Evolutionary conservation across 208 protist genomes (phyloP).

Genomic region (Acanthamoeba sp.): DNA sequence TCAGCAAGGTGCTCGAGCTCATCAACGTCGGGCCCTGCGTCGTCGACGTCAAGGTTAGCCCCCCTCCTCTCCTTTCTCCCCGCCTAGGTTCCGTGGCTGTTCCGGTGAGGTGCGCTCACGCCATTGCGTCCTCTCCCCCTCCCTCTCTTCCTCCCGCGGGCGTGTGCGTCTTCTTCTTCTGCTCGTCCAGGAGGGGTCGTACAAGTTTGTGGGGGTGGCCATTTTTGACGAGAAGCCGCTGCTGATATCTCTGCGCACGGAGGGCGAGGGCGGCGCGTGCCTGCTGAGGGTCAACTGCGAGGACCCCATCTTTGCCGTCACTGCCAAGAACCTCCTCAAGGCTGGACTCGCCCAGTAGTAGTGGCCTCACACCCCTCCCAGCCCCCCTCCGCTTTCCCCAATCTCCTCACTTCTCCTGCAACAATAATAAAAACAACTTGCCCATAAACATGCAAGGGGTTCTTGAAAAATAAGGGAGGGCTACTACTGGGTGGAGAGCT

Average conservation of each 20-base stretch:
- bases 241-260: neutral
- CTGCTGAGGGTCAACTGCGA: conserved; percentile 50
- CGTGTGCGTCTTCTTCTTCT: neutral
- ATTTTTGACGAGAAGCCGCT: conserved; percentile 29
- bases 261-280: neutral
- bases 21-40: conserved; percentile 6
- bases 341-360: conserved; percentile 1
- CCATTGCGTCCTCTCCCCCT: neutral
- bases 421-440: too few species aligned
- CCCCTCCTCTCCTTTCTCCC: neutral
- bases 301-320: conserved; percentile 17
- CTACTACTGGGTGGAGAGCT: conserved; percentile 60
- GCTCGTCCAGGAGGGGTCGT: neutral
- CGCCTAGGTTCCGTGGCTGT: neutral
- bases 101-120: neutral
- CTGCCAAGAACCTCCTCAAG: conserved; percentile 35
- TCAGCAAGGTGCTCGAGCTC: neutral
- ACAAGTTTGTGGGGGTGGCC: conserved; percentile 13
- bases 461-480: too few species aligned
- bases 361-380: neutral
- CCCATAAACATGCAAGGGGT: too few species aligned
- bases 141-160: neutral
- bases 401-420: too few species aligned
- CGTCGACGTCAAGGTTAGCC: neutral
- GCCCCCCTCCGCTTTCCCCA: too few species aligned